phyloP scores from a whole-genome alignment of 257 asterid species.

The Dorcoceras hygrometricum region DNA sequence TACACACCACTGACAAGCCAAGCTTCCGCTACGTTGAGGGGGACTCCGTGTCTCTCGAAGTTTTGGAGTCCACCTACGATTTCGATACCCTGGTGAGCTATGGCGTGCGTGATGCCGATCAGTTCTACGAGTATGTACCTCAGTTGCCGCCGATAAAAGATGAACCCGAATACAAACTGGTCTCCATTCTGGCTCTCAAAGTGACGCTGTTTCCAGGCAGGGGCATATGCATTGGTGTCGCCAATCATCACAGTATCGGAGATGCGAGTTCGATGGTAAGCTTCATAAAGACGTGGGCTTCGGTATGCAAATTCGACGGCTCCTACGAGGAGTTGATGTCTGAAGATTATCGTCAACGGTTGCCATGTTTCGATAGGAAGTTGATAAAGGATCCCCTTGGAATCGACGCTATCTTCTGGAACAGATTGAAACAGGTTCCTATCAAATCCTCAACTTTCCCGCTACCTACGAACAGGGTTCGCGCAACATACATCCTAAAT shows the following conservation, averaged over 20 bases:
- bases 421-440: neutral
- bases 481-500: conserved; percentile 15
- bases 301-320: conserved; percentile 23
- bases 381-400: conserved; percentile 15
- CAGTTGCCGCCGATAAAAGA: conserved; percentile 24
- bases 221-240: conserved; percentile 44
- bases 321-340: neutral
- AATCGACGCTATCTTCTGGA: neutral
- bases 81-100: conserved; percentile 29
- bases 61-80: conserved; percentile 21
- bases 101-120: conserved; percentile 33
- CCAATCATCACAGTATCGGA: conserved; percentile 36
- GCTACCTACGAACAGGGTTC: neutral
- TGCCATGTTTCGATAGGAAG: conserved; percentile 24
- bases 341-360: neutral
- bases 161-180: conserved; percentile 16
- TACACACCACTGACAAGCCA: conserved; percentile 1
- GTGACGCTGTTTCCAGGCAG: conserved; percentile 39
- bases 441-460: neutral
- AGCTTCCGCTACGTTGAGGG: conserved; percentile 15
- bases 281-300: conserved; percentile 46
- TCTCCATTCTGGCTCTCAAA: conserved; percentile 38
- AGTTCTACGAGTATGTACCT: conserved; percentile 39
- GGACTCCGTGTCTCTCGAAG: conserved; percentile 22
- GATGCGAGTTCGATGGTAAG: conserved; percentile 38